These are phyloP conservation scores for Aspergillus sp. DNA, from an alignment of 2,329 filamentous ascomycete genomes.

Conservation along the genomic window DNA sequence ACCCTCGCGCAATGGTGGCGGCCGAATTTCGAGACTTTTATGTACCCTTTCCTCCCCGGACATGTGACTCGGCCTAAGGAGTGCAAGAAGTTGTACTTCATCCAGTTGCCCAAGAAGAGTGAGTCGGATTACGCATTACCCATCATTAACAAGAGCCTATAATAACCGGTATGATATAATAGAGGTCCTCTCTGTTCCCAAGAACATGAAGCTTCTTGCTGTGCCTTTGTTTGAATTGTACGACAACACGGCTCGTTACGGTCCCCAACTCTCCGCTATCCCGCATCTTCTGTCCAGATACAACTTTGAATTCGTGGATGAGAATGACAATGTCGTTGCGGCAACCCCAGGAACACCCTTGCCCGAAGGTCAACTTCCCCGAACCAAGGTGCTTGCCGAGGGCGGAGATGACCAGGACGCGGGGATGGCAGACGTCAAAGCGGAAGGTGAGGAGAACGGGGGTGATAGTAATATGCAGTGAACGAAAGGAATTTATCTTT, in stretches of 20 bases:
- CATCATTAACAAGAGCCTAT: background rate
- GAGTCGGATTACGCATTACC: constrained; percentile 33
- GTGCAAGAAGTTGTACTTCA: constrained; percentile 98
- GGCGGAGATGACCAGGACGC: constrained; percentile 29
- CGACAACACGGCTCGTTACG: constrained; percentile 92
- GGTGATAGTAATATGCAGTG: constrained; percentile 15
- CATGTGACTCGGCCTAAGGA: constrained; percentile 97
- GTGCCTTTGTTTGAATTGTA: constrained; percentile 97
- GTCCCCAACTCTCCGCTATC: constrained; percentile 92
- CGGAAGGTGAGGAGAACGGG: constrained; percentile 18
- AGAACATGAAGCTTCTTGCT: constrained; percentile 98
- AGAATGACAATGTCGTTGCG: constrained; percentile 81
- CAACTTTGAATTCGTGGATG: constrained; percentile 96
- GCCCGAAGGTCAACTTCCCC: constrained; percentile 54
- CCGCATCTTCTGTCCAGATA: constrained; percentile 91
- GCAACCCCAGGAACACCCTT: constrained; percentile 70
- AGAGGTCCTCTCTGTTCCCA: constrained; percentile 95
- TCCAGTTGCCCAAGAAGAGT: constrained; percentile 90
- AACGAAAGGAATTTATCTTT: background rate
- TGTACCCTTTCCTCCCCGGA: constrained; percentile 96
- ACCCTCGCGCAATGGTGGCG: constrained; percentile 98
- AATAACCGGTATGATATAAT: constrained; percentile 4
- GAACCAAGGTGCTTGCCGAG: constrained; percentile 62
- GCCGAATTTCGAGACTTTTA: constrained; percentile 98
- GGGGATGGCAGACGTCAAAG: constrained; percentile 26